Evolutionary conservation across 2,329 filamentous ascomycete species (phyloP).

Genomic region (Calonectria hongkongensis): DNA sequence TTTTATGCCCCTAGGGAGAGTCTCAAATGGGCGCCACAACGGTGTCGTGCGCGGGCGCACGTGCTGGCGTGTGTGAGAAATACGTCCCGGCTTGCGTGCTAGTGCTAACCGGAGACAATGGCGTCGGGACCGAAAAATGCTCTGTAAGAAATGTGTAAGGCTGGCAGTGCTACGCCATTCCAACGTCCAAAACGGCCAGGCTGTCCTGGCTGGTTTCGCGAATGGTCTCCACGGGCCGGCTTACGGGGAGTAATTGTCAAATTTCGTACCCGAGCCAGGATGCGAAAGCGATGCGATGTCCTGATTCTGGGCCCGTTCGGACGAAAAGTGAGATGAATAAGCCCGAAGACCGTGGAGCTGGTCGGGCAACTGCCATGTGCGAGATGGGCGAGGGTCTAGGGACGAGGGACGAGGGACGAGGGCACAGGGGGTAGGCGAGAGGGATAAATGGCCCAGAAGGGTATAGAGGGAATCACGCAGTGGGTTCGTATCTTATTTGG

Average conservation of each 20-base stretch:
- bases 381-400: background rate
- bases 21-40: conserved; percentile 35
- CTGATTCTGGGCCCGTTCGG: conserved; percentile 8
- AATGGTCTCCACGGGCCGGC: conserved; percentile 4
- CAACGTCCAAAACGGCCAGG: conserved; percentile 16
- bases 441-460: background rate
- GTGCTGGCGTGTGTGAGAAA: conserved; percentile 38
- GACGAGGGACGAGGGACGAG: background rate
- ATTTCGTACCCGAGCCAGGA: conserved; percentile 1
- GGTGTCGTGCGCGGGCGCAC: conserved; percentile 29
- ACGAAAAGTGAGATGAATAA: conserved; percentile 22
- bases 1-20: background rate
- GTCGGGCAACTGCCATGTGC: conserved; percentile 1
- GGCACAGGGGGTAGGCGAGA: conserved; percentile 17
- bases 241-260: background rate
- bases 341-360: conserved; percentile 14
- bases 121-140: background rate
- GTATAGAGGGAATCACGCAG: conserved; percentile 1
- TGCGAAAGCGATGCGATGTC: background rate
- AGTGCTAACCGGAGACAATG: conserved; percentile 10
- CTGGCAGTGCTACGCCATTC: conserved; percentile 15
- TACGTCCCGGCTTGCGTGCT: conserved; percentile 30
- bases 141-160: conserved; percentile 35
- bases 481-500: conserved; percentile 10
- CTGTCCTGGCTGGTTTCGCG: conserved; percentile 26